Percentiles rank a stretch among this genome's conserved stretches.
These are phyloP conservation scores for Apiospora pterosperma DNA, from an alignment of 2,329 filamentous ascomycete species.

Conservation along the genomic window DNA sequence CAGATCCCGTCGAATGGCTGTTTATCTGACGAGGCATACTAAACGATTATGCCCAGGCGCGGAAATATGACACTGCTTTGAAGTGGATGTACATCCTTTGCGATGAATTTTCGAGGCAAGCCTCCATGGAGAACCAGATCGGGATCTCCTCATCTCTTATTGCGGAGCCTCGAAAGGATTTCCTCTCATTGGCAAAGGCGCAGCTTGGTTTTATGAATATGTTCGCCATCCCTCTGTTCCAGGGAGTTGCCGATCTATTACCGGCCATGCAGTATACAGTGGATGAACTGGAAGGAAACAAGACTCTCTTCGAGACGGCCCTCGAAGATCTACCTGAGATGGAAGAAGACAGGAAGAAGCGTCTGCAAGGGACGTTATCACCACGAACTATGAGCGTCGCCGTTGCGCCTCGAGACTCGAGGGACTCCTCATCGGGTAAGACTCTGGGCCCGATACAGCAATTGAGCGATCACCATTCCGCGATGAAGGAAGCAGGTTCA, in stretches of 20 bases:
- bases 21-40: neutral
- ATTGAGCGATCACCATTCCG: slow-evolving; percentile 20
- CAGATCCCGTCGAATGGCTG: neutral
- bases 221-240: slow-evolving; percentile 89
- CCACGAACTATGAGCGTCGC: slow-evolving; percentile 42
- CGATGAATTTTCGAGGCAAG: slow-evolving; percentile 91
- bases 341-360: slow-evolving; percentile 33
- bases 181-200: slow-evolving; percentile 76
- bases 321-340: slow-evolving; percentile 60
- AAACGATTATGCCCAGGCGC: slow-evolving; percentile 54
- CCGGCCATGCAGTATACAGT: slow-evolving; percentile 82
- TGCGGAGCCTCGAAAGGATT: slow-evolving; percentile 78
- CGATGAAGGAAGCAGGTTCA: slow-evolving; percentile 21
- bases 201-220: slow-evolving; percentile 97
- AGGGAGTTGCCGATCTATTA: slow-evolving; percentile 80
- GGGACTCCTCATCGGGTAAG: slow-evolving; percentile 14
- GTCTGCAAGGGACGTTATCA: slow-evolving; percentile 37
- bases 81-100: slow-evolving; percentile 94
- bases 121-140: slow-evolving; percentile 84
- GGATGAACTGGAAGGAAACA: slow-evolving; percentile 76
- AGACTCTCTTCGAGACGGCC: slow-evolving; percentile 66
- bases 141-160: slow-evolving; percentile 86
- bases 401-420: slow-evolving; percentile 19
- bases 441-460: slow-evolving; percentile 8
- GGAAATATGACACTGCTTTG: slow-evolving; percentile 76